Percentiles rank a stretch among this genome's conserved stretches.
phyloP scores from a whole-genome alignment of 1,139 yeast species.

The Yamadazyma friedrichii region DNA sequence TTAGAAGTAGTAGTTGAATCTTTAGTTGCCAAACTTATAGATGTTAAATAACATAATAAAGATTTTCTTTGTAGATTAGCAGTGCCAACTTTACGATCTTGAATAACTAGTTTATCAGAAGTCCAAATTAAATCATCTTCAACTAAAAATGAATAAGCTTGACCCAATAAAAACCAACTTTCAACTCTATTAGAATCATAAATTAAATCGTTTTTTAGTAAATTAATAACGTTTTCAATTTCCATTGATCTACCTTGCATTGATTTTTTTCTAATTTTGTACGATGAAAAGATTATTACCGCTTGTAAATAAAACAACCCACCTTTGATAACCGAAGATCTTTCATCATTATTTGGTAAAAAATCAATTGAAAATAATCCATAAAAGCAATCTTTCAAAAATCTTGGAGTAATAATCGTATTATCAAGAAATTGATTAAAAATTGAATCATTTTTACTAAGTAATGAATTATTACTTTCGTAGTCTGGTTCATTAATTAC shows the following conservation, averaged over 20 bases:
- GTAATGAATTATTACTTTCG: conserved; percentile 25
- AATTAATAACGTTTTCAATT: conserved; percentile 66
- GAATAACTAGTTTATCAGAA: conserved; percentile 71
- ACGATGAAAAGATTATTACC: conserved; percentile 61
- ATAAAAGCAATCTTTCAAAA: conserved; percentile 55
- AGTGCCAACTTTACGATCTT: conserved; percentile 61
- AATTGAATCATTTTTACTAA: conserved; percentile 41
- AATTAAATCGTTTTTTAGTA: conserved; percentile 64
- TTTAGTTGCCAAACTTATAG: conserved; percentile 49
- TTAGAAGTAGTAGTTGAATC: conserved; percentile 17
- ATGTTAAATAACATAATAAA: conserved; percentile 73
- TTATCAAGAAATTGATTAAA: conserved; percentile 54
- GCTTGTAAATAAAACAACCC: conserved; percentile 81
- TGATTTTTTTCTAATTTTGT: conserved; percentile 65
- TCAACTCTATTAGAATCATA: conserved; percentile 72
- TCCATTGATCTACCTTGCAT: conserved; percentile 83
- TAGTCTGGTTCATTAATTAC: conserved; percentile 68
- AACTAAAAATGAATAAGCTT: conserved; percentile 72
- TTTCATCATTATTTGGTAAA: conserved; percentile 12
- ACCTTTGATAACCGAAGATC: conserved; percentile 21
- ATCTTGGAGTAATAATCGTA: conserved; percentile 44
- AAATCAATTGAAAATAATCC: conserved; percentile 46
- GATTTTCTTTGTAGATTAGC: conserved; percentile 71
- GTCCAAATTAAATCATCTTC: conserved; percentile 93
- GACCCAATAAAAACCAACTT: conserved; percentile 84